Conservation (phyloP, 768 basidiomycete genomes). For the Leccinum subtestaceum region DNA sequence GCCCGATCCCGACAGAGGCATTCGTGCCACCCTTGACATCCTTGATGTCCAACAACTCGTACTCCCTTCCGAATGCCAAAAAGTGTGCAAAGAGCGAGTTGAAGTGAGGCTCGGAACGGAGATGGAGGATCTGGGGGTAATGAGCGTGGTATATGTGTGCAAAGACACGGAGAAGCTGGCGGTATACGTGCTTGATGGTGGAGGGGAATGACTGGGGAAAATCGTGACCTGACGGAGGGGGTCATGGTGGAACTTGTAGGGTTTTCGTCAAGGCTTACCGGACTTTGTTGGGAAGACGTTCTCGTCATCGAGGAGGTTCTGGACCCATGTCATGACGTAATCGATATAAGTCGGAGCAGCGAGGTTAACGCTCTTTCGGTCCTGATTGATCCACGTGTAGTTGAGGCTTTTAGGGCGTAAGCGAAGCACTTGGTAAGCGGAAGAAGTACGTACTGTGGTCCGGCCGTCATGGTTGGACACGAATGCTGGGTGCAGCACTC, state of each 20-base stretch:
- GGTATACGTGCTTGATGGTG: slow-evolving; percentile 91
- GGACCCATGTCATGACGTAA: slow-evolving; percentile 96
- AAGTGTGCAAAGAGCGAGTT: slow-evolving; percentile 98
- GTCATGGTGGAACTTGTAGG: not conserved
- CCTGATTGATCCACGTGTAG: slow-evolving; percentile 93
- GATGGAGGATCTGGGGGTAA: slow-evolving; percentile 85
- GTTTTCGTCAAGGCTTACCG: slow-evolving; percentile 46
- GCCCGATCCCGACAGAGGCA: slow-evolving; percentile 67
- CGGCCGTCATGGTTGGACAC: slow-evolving; percentile 92
- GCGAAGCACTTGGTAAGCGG: not conserved
- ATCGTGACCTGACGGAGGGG: slow-evolving; percentile 61
- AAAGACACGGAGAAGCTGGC: slow-evolving; percentile 94
- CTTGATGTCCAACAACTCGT: slow-evolving; percentile 84
- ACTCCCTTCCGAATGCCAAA: slow-evolving; percentile 91
- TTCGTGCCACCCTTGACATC: slow-evolving; percentile 75
- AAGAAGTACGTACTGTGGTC: slow-evolving; percentile 59
- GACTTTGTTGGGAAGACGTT: slow-evolving; percentile 92
- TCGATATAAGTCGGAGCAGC: slow-evolving; percentile 97
- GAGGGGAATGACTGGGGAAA: slow-evolving; percentile 88
- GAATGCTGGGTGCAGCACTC: slow-evolving; percentile 89
- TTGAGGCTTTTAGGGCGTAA: slow-evolving; percentile 56
- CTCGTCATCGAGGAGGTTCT: slow-evolving; percentile 93
- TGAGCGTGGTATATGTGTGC: slow-evolving; percentile 97
- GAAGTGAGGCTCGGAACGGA: slow-evolving; percentile 92
- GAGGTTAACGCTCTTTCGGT: slow-evolving; percentile 81